These are phyloP conservation scores for Trypanosoma brucei DNA, from an alignment of 208 protist genomes.

Conservation along the genomic window DNA sequence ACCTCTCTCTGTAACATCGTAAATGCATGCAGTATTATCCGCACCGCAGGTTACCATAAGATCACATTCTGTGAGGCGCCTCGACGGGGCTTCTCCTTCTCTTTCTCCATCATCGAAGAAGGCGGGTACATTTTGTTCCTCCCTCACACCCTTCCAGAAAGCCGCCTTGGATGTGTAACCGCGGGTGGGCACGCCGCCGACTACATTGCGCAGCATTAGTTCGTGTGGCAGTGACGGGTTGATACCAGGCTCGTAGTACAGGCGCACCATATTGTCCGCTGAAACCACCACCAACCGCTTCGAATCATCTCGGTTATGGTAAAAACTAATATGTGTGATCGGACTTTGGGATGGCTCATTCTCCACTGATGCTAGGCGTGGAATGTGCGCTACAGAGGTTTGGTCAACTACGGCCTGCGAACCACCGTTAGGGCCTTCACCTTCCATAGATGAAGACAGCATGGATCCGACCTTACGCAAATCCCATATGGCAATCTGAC, in stretches of 20 bases:
- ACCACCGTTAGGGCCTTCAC: slow-evolving; percentile 2
- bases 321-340: slow-evolving; percentile 58
- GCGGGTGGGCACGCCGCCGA: slow-evolving; percentile 52
- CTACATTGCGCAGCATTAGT: slow-evolving; percentile 69
- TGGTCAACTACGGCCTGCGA: background rate
- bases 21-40: slow-evolving; percentile 75
- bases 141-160: slow-evolving; percentile 74
- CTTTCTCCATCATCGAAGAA: slow-evolving; percentile 86
- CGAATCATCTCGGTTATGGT: slow-evolving; percentile 65
- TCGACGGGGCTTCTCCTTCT: slow-evolving; percentile 47
- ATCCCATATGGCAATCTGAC: slow-evolving; percentile 78
- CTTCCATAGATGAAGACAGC: slow-evolving; percentile 30
- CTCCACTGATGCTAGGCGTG: slow-evolving; percentile 29
- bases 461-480: slow-evolving; percentile 54
- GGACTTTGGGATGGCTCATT: slow-evolving; percentile 75
- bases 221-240: slow-evolving; percentile 35
- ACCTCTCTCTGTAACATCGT: slow-evolving; percentile 76
- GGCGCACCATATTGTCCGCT: slow-evolving; percentile 78
- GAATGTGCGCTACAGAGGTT: slow-evolving; percentile 21
- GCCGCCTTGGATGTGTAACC: slow-evolving; percentile 54
- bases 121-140: slow-evolving; percentile 53
- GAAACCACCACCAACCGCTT: slow-evolving; percentile 67
- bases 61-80: slow-evolving; percentile 77
- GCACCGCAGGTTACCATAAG: slow-evolving; percentile 64
- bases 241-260: slow-evolving; percentile 53